phyloP scores from a whole-genome alignment of 176 grass and related monocot genomes.

The Carex cristatella region DNA sequence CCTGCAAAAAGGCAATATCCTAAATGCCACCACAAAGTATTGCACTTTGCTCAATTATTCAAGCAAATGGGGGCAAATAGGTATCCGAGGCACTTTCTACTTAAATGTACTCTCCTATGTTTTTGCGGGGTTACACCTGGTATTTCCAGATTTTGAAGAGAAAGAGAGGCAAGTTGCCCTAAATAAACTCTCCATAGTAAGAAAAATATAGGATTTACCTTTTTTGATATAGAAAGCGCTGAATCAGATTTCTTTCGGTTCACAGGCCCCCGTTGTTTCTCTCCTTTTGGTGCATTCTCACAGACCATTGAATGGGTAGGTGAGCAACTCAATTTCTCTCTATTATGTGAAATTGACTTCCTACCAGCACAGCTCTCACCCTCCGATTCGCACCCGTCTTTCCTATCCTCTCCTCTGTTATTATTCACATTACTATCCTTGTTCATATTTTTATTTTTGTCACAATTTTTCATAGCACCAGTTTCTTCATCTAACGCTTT shows the following conservation, averaged over 20 bases:
- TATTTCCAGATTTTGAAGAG: background rate
- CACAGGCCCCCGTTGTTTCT: constrained; percentile 24
- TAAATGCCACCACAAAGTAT: background rate
- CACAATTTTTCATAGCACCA: background rate
- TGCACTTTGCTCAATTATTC: background rate
- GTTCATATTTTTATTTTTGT: constrained; percentile 5
- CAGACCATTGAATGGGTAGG: constrained; percentile 15
- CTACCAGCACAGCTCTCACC: constrained; percentile 25
- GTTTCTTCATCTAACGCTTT: background rate
- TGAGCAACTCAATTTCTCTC: background rate
- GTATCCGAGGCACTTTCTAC: background rate
- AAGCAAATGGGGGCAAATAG: background rate
- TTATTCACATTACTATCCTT: background rate
- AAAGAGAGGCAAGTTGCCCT: background rate
- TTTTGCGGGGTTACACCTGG: background rate
- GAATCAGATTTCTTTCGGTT: constrained; percentile 30
- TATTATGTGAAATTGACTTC: constrained; percentile 9
- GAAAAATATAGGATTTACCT: constrained; percentile 47
- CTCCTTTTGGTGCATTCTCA: constrained; percentile 32
- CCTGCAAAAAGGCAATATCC: background rate
- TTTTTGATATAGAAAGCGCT: constrained; percentile 61
- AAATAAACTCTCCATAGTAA: background rate
- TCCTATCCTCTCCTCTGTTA: constrained; percentile 21
- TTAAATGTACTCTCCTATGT: background rate
- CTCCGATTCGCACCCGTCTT: constrained; percentile 25